Base-by-base conservation (phyloP, 768 basidiomycete species). In the Brasilioporus rufonigricans region DNA sequence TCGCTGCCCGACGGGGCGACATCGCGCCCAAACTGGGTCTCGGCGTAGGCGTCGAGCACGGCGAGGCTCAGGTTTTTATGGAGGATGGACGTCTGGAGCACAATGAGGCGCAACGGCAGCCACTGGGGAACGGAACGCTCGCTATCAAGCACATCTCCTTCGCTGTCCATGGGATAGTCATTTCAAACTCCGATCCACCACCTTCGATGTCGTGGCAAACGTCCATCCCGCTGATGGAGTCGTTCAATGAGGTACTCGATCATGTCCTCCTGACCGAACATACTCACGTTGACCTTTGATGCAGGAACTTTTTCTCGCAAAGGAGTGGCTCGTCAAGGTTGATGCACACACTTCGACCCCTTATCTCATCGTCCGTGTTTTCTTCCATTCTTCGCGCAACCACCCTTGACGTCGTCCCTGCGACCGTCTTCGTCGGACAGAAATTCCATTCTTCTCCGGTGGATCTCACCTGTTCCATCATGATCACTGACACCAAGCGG, bases 11-110 rank as follows among this genome's bases (percentile, higher is more conserved):
- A 57, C 2, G 78, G 71, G 1, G 82, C 74, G 39, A 77, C 68
- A 66, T 93, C 91, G 33, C 91, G 78, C 16, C 91, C 91, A 54
- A 93, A 75, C 61, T 91, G 85, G 5, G 85, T 74, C 66, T 90
- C 85, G 11, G 77, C 70, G 62, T 83, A 82, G 5, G 79, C 75
- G 47, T 89, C 81, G 39, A 92, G 71, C 45, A 89, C 77, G 14
- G 82, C 84, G 33, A 88, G 77, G n/a, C 70, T 73, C 46, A 77
- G 69, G 16, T 61, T 51, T 26, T 73, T 78, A 48, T 86, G 72
- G 32, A 91, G 76, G 52, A 88, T 80, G 52, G 64, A 59, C 49
- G 70, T 70, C 13, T 56, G 52, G 21, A 67, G 63, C 21, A 77
- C 71, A 47, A 72, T 58, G 19, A 82, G 76, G 8, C 79, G 77